These are phyloP conservation scores for Mortierella sp. DNA, from an alignment of 371 early-diverging fungal genomes.

Conservation along the genomic window DNA sequence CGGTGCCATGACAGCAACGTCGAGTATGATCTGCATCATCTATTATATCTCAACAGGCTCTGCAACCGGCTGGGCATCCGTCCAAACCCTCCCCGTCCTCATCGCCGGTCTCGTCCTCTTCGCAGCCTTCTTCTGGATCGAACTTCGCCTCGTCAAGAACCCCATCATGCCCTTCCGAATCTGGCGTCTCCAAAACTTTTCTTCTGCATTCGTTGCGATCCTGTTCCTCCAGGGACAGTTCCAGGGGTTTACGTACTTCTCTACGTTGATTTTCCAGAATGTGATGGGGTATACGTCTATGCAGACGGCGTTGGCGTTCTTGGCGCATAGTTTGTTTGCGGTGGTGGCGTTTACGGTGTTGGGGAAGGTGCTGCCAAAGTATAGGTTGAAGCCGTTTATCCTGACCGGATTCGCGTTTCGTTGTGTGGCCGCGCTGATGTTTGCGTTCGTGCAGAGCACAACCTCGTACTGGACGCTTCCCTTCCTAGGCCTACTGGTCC, in stretches of 20 bases:
- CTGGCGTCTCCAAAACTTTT: constrained; percentile 38
- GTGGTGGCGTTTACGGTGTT: constrained; percentile 26
- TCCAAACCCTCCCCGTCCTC: constrained; percentile 34
- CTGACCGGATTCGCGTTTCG: constrained; percentile 35
- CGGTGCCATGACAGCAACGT: constrained; percentile 33
- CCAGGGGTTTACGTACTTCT: constrained; percentile 34
- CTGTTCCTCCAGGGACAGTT: constrained; percentile 42
- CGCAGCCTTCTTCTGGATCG: constrained; percentile 32
- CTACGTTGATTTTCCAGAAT: constrained; percentile 47
- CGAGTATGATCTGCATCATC: constrained; percentile 46
- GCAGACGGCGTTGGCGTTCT: constrained; percentile 38
- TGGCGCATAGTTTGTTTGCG: constrained; percentile 36
- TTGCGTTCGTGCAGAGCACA: constrained; percentile 22
- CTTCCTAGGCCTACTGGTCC: constrained; percentile 35
- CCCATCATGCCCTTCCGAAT: constrained; percentile 53
- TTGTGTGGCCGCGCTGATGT: constrained; percentile 34
- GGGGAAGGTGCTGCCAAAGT: constrained; percentile 37
- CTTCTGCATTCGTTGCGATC: constrained; percentile 34
- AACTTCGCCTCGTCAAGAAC: constrained; percentile 16
- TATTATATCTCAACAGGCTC: constrained; percentile 45
- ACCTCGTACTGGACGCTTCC: constrained; percentile 54
- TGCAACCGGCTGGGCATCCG: constrained; percentile 41
- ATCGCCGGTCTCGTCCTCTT: constrained; percentile 34
- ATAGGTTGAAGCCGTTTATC: constrained; percentile 39
- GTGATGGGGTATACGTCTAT: constrained; percentile 41